Base-by-base conservation (phyloP, 441 rosid genomes). In the Erodium texanum region DNA sequence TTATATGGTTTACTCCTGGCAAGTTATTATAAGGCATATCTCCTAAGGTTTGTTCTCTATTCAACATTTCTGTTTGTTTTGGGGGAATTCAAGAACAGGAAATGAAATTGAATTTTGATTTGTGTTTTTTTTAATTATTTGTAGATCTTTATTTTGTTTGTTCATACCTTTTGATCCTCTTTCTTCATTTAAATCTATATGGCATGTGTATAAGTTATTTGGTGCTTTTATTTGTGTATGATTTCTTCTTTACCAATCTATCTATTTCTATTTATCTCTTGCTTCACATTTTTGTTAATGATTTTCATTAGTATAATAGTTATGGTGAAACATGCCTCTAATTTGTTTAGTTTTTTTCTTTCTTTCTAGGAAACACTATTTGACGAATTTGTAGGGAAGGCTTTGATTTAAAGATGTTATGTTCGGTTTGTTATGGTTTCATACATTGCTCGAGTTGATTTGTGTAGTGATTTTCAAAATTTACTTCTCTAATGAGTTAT, bases 351-450 rank as follows among this genome's bases (percentile, higher is more conserved):
- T 38, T 38, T 8, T 38, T 36, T 36, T 7, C 41, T 36, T 20
- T 56, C 64, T 41, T 65, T 75, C 9, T 75, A 96, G 98, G 98
- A 93, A 65, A 90, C 96, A 19, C 80, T 93, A 41, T 89, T 96
- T 78, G 99, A 96, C 75, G 98, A 93, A 76, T 93, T 96, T 85
- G 96, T 96, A n/a, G n/a, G n/a, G n/a, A n/a, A n/a, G n/a, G n/a
- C n/a, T n/a, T n/a, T n/a, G n/a, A n/a, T n/a, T n/a, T n/a, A n/a
- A n/a, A n/a, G n/a, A n/a, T n/a, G n/a, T n/a, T n/a, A n/a, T n/a
- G n/a, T n/a, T n/a, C n/a, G n/a, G n/a, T n/a, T n/a, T n/a, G n/a
- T n/a, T n/a, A n/a, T n/a, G n/a, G n/a, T n/a, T n/a, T n/a, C n/a
- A n/a, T n/a, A n/a, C n/a, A n/a, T n/a, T n/a, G n/a, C n/a, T n/a